These are phyloP conservation scores for Primulina huaijiensis DNA, from an alignment of 257 asterid species.

Conservation along the genomic window DNA sequence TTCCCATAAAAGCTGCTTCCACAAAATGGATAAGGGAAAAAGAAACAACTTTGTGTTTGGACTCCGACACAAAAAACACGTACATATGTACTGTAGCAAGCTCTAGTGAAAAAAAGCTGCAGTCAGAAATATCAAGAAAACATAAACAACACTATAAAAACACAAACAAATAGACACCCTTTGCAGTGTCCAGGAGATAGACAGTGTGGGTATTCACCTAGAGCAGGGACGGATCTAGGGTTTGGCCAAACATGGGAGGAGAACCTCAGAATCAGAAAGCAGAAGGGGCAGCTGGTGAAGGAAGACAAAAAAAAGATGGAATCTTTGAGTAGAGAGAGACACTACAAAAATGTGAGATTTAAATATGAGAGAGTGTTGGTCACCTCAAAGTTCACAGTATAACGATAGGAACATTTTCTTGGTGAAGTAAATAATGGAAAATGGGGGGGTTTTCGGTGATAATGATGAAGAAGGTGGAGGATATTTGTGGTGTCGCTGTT, in stretches of 20 bases:
- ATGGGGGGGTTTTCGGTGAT: constrained; percentile 5
- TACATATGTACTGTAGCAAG: constrained; percentile 4
- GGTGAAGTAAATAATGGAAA: constrained; percentile 15
- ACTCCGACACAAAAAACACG: constrained; percentile 18
- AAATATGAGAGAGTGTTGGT: constrained; percentile 13
- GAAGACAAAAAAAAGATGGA: constrained; percentile 23
- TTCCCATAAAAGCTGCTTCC: constrained; percentile 28
- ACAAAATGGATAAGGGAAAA: constrained; percentile 7
- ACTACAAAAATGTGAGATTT: constrained; percentile 24
- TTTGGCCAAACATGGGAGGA: constrained; percentile 61
- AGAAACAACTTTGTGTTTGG: constrained; percentile 14
- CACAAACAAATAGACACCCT: constrained; percentile 29
- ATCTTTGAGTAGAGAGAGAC: constrained; percentile 32
- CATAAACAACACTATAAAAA: constrained; percentile 15
- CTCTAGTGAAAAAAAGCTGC: constrained; percentile 28
- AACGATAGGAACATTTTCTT: constrained; percentile 33
- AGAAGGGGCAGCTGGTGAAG: constrained; percentile 29
- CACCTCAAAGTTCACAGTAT: constrained; percentile 27
- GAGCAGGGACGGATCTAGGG: constrained; percentile 90
- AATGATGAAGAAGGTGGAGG: constrained; percentile 21
- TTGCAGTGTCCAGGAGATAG: constrained; percentile 28
- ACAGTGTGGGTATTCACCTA: constrained; percentile 47
- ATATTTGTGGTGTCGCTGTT: constrained; percentile 38
- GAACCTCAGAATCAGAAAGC: constrained; percentile 22
- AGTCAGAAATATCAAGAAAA: constrained; percentile 24